Evolutionary conservation across 495 filamentous ascomycete species (phyloP).

Genomic region (Talaromyces adpressus): DNA sequence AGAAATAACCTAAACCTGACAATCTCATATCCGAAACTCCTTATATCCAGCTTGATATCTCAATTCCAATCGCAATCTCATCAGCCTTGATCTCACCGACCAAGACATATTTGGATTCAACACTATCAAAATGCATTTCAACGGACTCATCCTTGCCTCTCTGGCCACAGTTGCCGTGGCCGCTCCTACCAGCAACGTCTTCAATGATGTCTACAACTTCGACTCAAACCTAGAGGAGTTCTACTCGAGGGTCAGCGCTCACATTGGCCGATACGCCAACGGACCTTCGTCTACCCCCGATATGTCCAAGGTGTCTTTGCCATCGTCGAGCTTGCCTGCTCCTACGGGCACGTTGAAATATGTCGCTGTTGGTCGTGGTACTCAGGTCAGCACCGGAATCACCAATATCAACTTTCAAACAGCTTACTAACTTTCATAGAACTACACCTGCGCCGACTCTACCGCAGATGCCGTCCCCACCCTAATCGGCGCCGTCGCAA

Average conservation of each 20-base stretch:
- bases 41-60: background rate
- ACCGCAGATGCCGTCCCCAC: slow-evolving; percentile 51
- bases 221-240: slow-evolving; percentile 29
- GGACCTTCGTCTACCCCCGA: slow-evolving; percentile 24
- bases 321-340: slow-evolving; percentile 43
- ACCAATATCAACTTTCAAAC: too few species aligned
- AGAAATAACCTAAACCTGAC: background rate
- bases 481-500: slow-evolving; percentile 68
- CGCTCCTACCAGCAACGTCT: slow-evolving; percentile 23
- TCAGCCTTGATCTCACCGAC: background rate
- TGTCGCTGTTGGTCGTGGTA: slow-evolving; percentile 80
- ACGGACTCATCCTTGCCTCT: slow-evolving; percentile 10
- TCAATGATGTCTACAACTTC: slow-evolving; percentile 30
- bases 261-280: slow-evolving; percentile 16
- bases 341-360: slow-evolving; percentile 57
- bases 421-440: slow-evolving; percentile 40
- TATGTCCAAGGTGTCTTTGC: slow-evolving; percentile 29
- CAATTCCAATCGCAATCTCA: background rate
- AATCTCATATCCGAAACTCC: background rate
- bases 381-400: slow-evolving; percentile 45
- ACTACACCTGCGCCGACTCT: slow-evolving; percentile 74
- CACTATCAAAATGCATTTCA: slow-evolving; percentile 4
- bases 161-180: slow-evolving; percentile 24
- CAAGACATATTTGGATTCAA: background rate
- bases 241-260: slow-evolving; percentile 31